These are phyloP conservation scores for Lachnellula cervina DNA, from an alignment of 2,329 filamentous ascomycete species.

Conservation along the genomic window DNA sequence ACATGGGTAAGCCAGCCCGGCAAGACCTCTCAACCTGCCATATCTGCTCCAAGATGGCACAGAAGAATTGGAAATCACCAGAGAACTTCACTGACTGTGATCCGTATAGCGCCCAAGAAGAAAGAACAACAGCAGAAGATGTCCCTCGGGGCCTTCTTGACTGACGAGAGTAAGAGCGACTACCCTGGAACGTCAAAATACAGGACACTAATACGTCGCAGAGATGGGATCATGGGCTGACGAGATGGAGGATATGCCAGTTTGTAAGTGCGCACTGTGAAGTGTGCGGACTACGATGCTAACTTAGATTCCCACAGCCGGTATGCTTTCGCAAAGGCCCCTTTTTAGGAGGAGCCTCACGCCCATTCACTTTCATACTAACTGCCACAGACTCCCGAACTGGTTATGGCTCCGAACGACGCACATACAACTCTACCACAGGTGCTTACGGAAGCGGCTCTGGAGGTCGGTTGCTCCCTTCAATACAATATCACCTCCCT, in stretches of 20 bases:
- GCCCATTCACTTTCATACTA: constrained; percentile 7
- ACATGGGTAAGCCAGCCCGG: constrained; percentile 49
- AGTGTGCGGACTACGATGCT: constrained; percentile 14
- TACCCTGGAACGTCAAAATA: constrained; percentile 25
- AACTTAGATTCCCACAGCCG: constrained; percentile 26
- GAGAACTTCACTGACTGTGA: constrained; percentile 38
- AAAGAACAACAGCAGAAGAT: constrained; percentile 87
- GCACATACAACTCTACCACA: constrained; percentile 31
- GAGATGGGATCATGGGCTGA: constrained; percentile 93
- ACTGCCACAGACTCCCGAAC: constrained; percentile 30
- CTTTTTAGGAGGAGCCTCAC: not conserved
- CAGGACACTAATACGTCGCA: constrained; percentile 39
- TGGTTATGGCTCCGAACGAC: constrained; percentile 30
- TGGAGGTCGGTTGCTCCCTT: constrained; percentile 25
- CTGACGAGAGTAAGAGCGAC: constrained; percentile 71
- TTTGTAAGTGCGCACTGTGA: constrained; percentile 28
- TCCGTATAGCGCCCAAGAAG: constrained; percentile 72
- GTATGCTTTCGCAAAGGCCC: constrained; percentile 23
- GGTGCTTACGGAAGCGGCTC: constrained; percentile 28
- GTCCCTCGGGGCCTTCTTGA: constrained; percentile 94
- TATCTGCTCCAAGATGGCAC: not conserved
- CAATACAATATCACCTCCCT: constrained; percentile 6
- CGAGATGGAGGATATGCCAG: constrained; percentile 78
- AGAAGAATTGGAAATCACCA: not conserved
- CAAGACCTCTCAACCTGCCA: constrained; percentile 12